A percentile compares a stretch with the other conserved stretches of the same genome.
These are phyloP conservation scores for Trichosporon sp. DNA, from an alignment of 1,284 basidiomycete genomes.

Conservation along the genomic window DNA sequence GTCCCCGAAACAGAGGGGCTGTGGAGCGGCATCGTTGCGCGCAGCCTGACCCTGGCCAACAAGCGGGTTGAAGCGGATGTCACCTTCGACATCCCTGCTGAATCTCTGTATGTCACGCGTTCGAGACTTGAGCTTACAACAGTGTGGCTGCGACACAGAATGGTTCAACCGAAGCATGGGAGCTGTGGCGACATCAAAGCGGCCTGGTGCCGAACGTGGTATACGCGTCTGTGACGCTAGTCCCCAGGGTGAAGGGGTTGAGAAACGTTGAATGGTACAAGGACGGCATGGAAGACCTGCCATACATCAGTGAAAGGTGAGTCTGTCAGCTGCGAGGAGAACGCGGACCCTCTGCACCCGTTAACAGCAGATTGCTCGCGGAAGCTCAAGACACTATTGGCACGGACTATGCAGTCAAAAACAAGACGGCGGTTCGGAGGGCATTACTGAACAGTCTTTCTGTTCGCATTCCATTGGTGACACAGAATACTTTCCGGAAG, in stretches of 20 bases:
- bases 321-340: not conserved
- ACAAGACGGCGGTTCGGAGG: not conserved
- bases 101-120: not conserved
- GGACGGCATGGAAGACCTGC: not conserved
- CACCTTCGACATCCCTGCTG: not conserved
- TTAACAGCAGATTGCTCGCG: not conserved
- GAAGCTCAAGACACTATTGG: not conserved
- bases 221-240: not conserved
- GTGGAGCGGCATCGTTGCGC: not conserved
- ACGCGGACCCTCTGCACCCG: too few species aligned
- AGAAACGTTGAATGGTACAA: not conserved
- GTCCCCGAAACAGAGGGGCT: not conserved
- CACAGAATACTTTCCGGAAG: not conserved
- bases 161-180: too few species aligned
- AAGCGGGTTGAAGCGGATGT: not conserved
- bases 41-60: not conserved
- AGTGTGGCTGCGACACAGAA: too few species aligned
- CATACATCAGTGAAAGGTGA: not conserved
- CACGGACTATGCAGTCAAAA: not conserved
- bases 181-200: too few species aligned
- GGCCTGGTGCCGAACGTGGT: not conserved
- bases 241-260: not conserved
- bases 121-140: too few species aligned
- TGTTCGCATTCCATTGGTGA: not conserved
- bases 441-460: not conserved